A percentile compares a stretch with the other conserved stretches of the same genome.
These are phyloP conservation scores for Pelargonium cotyledonis DNA, from an alignment of 441 rosid genomes.

Conservation along the genomic window DNA sequence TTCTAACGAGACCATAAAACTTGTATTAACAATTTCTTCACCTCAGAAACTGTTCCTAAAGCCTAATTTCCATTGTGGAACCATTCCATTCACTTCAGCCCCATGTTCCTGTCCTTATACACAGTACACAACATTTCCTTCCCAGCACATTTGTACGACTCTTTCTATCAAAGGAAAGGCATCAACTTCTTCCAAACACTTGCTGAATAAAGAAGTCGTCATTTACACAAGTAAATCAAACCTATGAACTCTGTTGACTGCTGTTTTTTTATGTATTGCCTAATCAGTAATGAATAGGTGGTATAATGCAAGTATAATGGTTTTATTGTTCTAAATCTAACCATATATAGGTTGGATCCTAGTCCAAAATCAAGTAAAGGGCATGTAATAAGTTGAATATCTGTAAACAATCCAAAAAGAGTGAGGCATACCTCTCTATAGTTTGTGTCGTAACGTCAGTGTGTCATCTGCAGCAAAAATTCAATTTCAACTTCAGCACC, in stretches of 20 bases:
- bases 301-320: neutral
- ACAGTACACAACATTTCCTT: too few relatives aligned
- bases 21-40: too few relatives aligned
- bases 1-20: too few relatives aligned
- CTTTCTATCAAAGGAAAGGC: neutral
- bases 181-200: neutral
- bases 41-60: too few relatives aligned
- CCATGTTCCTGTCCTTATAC: too few relatives aligned
- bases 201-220: neutral
- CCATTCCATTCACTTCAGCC: too few relatives aligned
- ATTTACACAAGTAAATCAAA: neutral
- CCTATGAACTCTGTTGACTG: neutral
- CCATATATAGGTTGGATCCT: neutral
- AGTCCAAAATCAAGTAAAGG: neutral
- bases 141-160: too few relatives aligned
- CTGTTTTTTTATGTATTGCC: neutral
- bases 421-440: neutral
- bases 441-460: neutral
- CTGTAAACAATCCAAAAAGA: neutral
- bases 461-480: neutral
- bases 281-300: neutral
- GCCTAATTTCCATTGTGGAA: too few relatives aligned
- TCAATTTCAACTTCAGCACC: neutral
- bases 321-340: neutral
- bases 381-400: neutral